Base-by-base conservation (phyloP, 495 filamentous ascomycete species). In the Aspergillus bertholletiae region DNA sequence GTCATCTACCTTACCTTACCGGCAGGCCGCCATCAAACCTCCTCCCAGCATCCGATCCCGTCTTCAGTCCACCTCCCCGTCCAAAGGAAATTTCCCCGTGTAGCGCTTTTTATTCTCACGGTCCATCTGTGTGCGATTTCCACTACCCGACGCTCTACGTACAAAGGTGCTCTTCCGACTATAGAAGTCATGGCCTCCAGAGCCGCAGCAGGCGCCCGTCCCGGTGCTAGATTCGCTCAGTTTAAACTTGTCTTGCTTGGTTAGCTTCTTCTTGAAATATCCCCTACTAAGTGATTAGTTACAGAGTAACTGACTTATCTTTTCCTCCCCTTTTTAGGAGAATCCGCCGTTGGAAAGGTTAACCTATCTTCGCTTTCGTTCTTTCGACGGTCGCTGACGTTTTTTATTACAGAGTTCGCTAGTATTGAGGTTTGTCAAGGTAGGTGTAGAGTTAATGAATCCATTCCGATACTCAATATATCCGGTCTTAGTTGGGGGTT, bases 271-370 rank as follows among this genome's bases (percentile, higher is more conserved):
- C 34, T 37, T n/a, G 15, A 15, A 37, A n/a, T 15, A 37, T 34
- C 6, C 34, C 3, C 13, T 5, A 37, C 34, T 15, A 2, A 55
- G 82, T 66, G 55, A 45, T 24, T 26, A 60, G 51, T 53, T 53
- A 24, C 11, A 17, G 44, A 26, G 22, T 6, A 45, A 44, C 71
- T 71, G 59, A 77, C 61, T 60, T 74, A n/a, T 60, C 12, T 26
- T 48, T 18, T 53, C 49, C 35, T 7, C 40, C 35, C 9, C 40
- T 53, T 46, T 63, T 35, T 70, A 97, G 93, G 94, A 66, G 94
- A 98, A 78, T 97, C 94, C 57, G 94, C 94, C 40, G 94, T 98
- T 21, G 94, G 94, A 86, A 97, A 96, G 88, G 90, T 94, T 74
- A 48, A 76, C 53, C 60, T 61, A 57, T 56, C 60, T 61, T 55